Base-by-base conservation (phyloP, 805 yeast genomes). In the Candida silvatica region DNA sequence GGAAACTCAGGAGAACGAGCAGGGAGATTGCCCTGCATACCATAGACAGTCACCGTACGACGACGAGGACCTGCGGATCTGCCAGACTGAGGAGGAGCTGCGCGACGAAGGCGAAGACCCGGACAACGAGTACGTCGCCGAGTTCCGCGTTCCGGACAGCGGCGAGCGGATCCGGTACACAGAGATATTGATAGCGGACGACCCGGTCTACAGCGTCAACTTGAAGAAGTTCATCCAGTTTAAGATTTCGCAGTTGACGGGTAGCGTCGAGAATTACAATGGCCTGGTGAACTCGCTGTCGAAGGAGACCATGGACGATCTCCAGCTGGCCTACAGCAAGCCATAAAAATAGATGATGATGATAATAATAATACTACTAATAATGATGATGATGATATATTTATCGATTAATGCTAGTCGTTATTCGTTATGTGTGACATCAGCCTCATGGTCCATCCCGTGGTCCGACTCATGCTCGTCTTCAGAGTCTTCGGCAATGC, bases 1-100 rank as follows among this genome's bases (percentile, higher is more conserved):
- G 46, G 95, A 86, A 49, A 66, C 81, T 11, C 71, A 77, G 37
- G 97, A 88, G 50, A 41, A 54, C 8, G 52, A 47, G 3, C 51
- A 54, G 22, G 86, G 85, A 3, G 82, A 78, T 44, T 69, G 77
- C 45, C 67, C 61, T 20, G 62, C 57, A 18, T 75, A 74, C 42
- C 77, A 73, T 44, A 54, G 60, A 12, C 61, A 67, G 15, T 54
- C 59, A 14, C 42, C 60, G 5, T 61, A 51, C 37, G 65, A 62
- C 27, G 64, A 59, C 31, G 61, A 58, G 31, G 52, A 52, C 12
- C 42, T 59, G 17, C 35, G 43, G 5, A 35, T 49, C 15, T 46
- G 46, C 12, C 47, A 41, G 15, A 39, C 47, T 15, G 54, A 44
- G 2, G 46, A 40, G 12, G 46, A 37, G n/a, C 40, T 40, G n/a